These are phyloP conservation scores for Tricholoma saponaceum DNA, from an alignment of 768 basidiomycete genomes.

Conservation along the genomic window DNA sequence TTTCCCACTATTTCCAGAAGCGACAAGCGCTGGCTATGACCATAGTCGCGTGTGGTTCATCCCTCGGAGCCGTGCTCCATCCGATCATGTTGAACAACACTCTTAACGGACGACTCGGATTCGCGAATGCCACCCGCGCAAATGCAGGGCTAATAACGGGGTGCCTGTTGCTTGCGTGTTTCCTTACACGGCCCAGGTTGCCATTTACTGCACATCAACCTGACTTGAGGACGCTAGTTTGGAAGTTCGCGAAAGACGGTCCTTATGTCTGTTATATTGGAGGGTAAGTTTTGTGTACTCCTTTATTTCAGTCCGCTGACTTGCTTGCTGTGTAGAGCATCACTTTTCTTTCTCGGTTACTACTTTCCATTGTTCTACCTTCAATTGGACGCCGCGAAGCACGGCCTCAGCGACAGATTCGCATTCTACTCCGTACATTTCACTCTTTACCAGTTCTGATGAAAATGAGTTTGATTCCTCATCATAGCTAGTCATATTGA, in stretches of 20 bases:
- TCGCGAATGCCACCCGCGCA: conserved; percentile 36
- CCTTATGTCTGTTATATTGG: conserved; percentile 10
- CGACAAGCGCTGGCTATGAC: conserved; percentile 42
- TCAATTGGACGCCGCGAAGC: conserved; percentile 31
- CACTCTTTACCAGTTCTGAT: not conserved
- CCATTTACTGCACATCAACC: conserved; percentile 12
- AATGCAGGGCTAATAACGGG: conserved; percentile 37
- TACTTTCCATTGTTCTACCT: conserved; percentile 35
- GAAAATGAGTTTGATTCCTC: not conserved
- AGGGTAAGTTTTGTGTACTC: conserved; percentile 7
- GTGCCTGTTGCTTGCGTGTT: conserved; percentile 34
- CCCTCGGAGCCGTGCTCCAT: conserved; percentile 41
- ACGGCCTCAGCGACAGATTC: conserved; percentile 27
- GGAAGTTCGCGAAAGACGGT: conserved; percentile 12
- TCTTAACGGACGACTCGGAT: conserved; percentile 31
- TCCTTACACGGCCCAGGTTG: conserved; percentile 35
- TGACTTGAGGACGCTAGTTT: conserved; percentile 1
- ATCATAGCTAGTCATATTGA: conserved; percentile 22
- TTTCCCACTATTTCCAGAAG: conserved; percentile 42
- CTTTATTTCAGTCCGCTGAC: not conserved
- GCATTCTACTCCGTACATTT: conserved; percentile 22
- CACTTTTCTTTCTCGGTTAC: conserved; percentile 18
- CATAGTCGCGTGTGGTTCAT: conserved; percentile 42
- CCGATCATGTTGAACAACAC: conserved; percentile 44
- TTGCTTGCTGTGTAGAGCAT: not conserved